Percentiles rank a stretch among this genome's conserved stretches.
Evolutionary conservation across 352 stramenopile genomes (phyloP).

Genomic region (Phytopythium mirpurense): DNA sequence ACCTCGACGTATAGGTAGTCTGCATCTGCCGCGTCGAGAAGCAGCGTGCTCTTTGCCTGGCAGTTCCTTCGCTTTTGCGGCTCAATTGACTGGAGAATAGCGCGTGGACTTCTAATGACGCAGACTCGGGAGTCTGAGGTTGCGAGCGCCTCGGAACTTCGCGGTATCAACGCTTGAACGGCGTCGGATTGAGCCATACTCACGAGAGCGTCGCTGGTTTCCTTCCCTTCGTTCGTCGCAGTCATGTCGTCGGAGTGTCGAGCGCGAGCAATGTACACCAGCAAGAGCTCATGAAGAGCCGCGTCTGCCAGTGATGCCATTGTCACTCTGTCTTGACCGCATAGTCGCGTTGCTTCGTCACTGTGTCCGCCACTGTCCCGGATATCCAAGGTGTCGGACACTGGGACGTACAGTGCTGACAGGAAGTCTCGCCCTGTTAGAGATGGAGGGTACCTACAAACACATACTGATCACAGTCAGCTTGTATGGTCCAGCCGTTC

Average conservation of each 20-base stretch:
- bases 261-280: slow-evolving; percentile 26
- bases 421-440: background rate
- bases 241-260: background rate
- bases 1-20: slow-evolving; percentile 24
- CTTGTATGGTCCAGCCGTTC: no score
- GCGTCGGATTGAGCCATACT: slow-evolving; percentile 32
- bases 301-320: slow-evolving; percentile 13
- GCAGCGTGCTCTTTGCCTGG: background rate
- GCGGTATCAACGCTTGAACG: slow-evolving; percentile 18
- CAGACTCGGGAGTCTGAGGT: slow-evolving; percentile 11
- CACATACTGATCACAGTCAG: no score
- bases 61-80: background rate
- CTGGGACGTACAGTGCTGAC: background rate
- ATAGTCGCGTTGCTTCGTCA: background rate
- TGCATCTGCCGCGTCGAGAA: slow-evolving; percentile 9
- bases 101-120: slow-evolving; percentile 23
- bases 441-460: slow-evolving; percentile 15
- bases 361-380: background rate
- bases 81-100: slow-evolving; percentile 6
- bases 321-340: background rate
- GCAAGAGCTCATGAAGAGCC: slow-evolving; percentile 29
- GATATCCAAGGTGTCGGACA: background rate
- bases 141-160: background rate
- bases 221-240: background rate
- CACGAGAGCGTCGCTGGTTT: slow-evolving; percentile 3